phyloP scores from a whole-genome alignment of 768 basidiomycete species.

The Boletus rex-veris region DNA sequence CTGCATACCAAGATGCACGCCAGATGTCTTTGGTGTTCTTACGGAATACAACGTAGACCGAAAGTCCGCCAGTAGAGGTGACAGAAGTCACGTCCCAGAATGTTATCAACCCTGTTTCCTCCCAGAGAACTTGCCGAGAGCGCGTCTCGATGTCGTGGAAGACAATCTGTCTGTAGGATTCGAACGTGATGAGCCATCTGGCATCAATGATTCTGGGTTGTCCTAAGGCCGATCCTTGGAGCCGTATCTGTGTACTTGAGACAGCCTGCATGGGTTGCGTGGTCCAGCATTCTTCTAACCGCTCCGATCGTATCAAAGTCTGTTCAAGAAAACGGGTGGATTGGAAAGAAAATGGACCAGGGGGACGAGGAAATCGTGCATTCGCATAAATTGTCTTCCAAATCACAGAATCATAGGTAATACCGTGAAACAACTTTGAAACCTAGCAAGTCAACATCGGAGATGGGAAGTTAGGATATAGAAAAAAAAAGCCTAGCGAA shows the following conservation, averaged over 20 bases:
- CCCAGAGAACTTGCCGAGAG: slow-evolving; percentile 1
- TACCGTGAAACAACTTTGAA: slow-evolving; percentile 1
- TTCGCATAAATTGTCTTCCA: slow-evolving; percentile 8
- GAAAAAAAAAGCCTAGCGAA: too few species aligned
- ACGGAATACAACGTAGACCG: too few species aligned
- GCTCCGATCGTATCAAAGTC: slow-evolving; percentile 1
- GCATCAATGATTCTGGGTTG: slow-evolving; percentile 3
- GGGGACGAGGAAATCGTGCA: slow-evolving; percentile 1
- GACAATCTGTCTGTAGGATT: neutral
- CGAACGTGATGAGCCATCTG: slow-evolving; percentile 4
- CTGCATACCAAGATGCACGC: too few species aligned
- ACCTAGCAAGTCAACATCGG: neutral
- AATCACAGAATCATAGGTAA: neutral
- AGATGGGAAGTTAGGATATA: too few species aligned
- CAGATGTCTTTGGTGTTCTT: too few species aligned
- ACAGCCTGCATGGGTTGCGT: slow-evolving; percentile 1
- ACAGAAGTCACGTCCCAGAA: too few species aligned
- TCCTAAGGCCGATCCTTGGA: neutral
- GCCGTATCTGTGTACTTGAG: neutral
- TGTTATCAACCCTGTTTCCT: neutral
- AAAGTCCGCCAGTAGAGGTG: too few species aligned
- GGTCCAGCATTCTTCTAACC: slow-evolving; percentile 4
- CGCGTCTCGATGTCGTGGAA: neutral
- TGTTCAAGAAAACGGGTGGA: slow-evolving; percentile 5
- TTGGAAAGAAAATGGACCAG: slow-evolving; percentile 8